Base-by-base conservation (phyloP, 2,329 filamentous ascomycete genomes). In the Colletotrichum tropicicola region DNA sequence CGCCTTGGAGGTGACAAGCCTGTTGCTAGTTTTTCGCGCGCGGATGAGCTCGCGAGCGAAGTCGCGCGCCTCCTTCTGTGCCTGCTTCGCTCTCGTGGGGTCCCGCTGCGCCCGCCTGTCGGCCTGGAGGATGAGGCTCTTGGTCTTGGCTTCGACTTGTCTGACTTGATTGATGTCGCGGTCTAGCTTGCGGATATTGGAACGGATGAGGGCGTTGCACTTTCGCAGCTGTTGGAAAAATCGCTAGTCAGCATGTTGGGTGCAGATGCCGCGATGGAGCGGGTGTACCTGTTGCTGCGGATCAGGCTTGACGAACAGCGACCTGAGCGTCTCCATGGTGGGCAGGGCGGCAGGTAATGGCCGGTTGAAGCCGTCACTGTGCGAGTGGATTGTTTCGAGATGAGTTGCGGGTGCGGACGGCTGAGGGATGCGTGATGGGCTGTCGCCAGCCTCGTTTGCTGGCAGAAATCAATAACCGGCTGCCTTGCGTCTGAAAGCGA, bases 171-270 rank as follows among this genome's bases (percentile, higher is more conserved):
- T 80, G 75, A 99, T 95, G 80, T 98, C 94, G 75, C 96, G 94
- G 78, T 99, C 96, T 72, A 99, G 88, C 76, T 97, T 95, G 74
- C 96, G 94, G 68, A 93, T 91, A 79, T 98, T 98, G 75, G 89
- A 83, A 66, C 95, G 93, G 73, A 99, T 91, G 67, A 98, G 88
- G 67, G 89, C 84, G 79, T 98, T 97, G 80, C 95, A 98, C 90
- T 98, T 98, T 68, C 94, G 91, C 80, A 96, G 91, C 95, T 99
- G 72, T 19, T 12, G 6, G 19, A 13, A 27, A 54, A 55, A n/a
- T n/a, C n/a, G n/a, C n/a, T n/a, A n/a, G n/a, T n/a, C n/a, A n/a
- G n/a, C n/a, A n/a, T n/a, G n/a, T n/a, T n/a, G n/a, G n/a, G n/a
- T n/a, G n/a, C n/a, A n/a, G n/a, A n/a, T 21, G 12, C 19, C 12